Evolutionary conservation across 176 grass and related monocot genomes (phyloP), one percentile per base, ranked within the genome.

Genomic region (Triticum dicoccoides): DNA sequence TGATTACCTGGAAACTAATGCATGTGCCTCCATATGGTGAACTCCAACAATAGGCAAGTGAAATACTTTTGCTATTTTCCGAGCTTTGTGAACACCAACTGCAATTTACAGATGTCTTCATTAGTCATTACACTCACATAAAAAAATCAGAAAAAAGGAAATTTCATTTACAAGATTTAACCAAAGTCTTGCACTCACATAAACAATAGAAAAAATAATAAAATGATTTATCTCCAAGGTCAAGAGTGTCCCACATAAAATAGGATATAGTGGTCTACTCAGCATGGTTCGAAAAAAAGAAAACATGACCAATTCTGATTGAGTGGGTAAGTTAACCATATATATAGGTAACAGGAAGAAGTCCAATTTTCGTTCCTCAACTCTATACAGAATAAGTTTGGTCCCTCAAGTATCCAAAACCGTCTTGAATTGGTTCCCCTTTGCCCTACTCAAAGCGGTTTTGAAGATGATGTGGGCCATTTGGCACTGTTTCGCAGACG

Each of bases 11-110:
- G 96, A 92, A 94, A 98, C 96, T 86, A 98, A 88, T 88, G 93
- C 86, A 77, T 98, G 93, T 51, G 93, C 96, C 69, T 98, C 96
- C 96, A 98, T 98, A 87, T 95, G 96, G 87, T 98, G 93, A 84
- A 95, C 91, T 70, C 89, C 88, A 88, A 98, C 93, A 70, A 95
- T 92, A 78, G 93, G 96, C 79, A 95, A 92, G 61, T 75, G 44
- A 69, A 94, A 95, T 54, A 35, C 76, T 83, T 89, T 92, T 61
- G 96, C 96, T 88, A 98, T 81, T 84, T 83, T 89, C 39, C 93
- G 83, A 84, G 93, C 96, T 82, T 98, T 98, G 34, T 90, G 89
- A 82, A 98, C 96, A 84, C 96, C 96, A 89, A 98, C 95, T 98
- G 83, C 86, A 92, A 42, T 87, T 89, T 59, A 82, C 49, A 56